Evolutionary conservation across 495 filamentous ascomycete species (phyloP).

Genomic region (Penicillium mononematosum): DNA sequence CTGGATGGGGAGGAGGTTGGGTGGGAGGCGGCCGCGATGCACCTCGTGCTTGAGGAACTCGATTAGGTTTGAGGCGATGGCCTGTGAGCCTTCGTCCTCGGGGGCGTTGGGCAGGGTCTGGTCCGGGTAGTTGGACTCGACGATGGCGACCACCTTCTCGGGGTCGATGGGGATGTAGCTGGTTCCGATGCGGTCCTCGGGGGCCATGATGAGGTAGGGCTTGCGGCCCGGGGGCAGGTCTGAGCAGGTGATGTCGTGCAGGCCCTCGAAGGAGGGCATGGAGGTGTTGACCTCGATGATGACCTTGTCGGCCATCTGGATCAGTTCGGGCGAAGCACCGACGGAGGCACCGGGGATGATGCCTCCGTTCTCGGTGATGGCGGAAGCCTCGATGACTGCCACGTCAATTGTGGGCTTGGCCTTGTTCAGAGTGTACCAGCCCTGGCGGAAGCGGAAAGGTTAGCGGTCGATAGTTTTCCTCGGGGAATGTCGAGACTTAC

Average conservation of each 20-base stretch:
- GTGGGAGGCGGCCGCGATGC: conserved; percentile 68
- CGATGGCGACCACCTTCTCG: conserved; percentile 81
- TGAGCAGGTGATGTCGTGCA: conserved; percentile 89
- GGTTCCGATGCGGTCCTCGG: conserved; percentile 79
- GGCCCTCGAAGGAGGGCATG: conserved; percentile 78
- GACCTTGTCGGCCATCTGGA: conserved; percentile 90
- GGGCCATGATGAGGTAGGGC: conserved; percentile 80
- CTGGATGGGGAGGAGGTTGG: conserved; percentile 79
- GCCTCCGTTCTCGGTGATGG: conserved; percentile 89
- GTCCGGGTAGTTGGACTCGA: conserved; percentile 82
- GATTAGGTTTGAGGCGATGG: conserved; percentile 78
- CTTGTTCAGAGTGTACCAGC: conserved; percentile 79
- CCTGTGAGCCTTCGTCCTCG: conserved; percentile 67
- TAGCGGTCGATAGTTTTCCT: conserved; percentile 20
- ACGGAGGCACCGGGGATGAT: conserved; percentile 88
- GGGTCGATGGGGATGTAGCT: conserved; percentile 84
- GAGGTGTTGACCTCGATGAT: conserved; percentile 93
- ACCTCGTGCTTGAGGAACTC: conserved; percentile 87
- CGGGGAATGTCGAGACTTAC: conserved; percentile 44
- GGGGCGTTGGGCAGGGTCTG: conserved; percentile 75
- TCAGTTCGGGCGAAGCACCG: conserved; percentile 79
- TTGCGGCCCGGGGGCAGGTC: conserved; percentile 78
- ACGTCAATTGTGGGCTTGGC: conserved; percentile 74
- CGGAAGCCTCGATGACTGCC: conserved; percentile 81
- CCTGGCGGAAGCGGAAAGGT: conserved; percentile 36